Conservation (phyloP, 116 monocot species). For the Cymodocea nodosa region DNA sequence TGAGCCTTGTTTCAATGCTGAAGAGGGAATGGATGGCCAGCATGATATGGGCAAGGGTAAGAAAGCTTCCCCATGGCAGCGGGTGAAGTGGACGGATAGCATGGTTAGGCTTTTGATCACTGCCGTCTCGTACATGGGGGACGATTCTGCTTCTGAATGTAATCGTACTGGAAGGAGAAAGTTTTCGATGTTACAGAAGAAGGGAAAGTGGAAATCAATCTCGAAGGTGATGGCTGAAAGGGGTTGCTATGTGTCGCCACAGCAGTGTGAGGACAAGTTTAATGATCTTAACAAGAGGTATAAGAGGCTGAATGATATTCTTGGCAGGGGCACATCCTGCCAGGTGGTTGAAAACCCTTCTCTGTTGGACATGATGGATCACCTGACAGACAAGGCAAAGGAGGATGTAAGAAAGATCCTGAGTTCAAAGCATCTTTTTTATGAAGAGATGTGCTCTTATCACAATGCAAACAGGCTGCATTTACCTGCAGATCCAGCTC, state of each 20-base stretch:
- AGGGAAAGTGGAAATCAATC: conserved; percentile 86
- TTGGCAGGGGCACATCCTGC: conserved; percentile 84
- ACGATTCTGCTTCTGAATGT: conserved; percentile 41
- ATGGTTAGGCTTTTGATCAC: conserved; percentile 90
- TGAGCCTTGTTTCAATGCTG: conserved; percentile 37
- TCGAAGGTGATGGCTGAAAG: conserved; percentile 79
- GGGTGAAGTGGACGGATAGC: conserved; percentile 79
- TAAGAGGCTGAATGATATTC: conserved; percentile 73
- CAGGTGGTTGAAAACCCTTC: conserved; percentile 76
- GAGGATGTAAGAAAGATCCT: conserved; percentile 83
- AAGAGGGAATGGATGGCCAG: conserved; percentile 32
- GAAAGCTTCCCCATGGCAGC: conserved; percentile 44
- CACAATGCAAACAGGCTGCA: conserved; percentile 74
- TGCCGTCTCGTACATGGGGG: conserved; percentile 74
- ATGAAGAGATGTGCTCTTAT: conserved; percentile 96
- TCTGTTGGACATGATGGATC: conserved; percentile 61
- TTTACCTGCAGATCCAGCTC: conserved; percentile 61
- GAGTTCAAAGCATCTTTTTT: conserved; percentile 88
- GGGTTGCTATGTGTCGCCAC: conserved; percentile 72
- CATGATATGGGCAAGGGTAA: conserved; percentile 26
- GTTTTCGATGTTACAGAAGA: conserved; percentile 57
- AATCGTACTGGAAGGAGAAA: conserved; percentile 34
- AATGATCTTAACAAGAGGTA: conserved; percentile 96
- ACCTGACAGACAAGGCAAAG: conserved; percentile 71
- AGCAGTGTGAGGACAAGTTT: conserved; percentile 96